Evolutionary conservation across 2,329 filamentous ascomycete species (phyloP), one percentile per base, ranked within the genome.

Genomic region (Calonectria crousiana): DNA sequence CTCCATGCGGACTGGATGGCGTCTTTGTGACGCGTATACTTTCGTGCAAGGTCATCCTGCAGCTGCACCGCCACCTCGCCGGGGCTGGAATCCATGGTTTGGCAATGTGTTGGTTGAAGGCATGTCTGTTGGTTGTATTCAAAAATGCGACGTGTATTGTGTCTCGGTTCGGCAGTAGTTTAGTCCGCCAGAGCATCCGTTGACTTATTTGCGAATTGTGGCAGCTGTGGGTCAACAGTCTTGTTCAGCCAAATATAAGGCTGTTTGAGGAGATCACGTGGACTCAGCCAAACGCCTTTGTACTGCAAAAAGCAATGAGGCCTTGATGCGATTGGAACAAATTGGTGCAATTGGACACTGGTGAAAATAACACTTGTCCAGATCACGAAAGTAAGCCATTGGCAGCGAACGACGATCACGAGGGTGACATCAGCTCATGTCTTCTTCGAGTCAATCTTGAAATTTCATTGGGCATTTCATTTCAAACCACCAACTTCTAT

Each of bases 1-100:
- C 80, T 82, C 87, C 87, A 89, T n/a, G 84, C 76, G 2, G 78
- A 53, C 67, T 85, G 79, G n/a, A 88, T 71, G 2, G 75, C 79
- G n/a, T 80, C 4, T 1, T 78, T 83, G 71, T 88, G 84, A 1
- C 73, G 77, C 32, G 76, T 75, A 74, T 86, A 88, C 72, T 85
- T 88, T 0, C 81, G 81, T 13, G 72, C 76, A 4, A 88, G 85
- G 66, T 88, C 86, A 26, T 52, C 68, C 5, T 86, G 83, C 0
- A 87, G 80, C 10, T 85, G 23, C 14, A 62, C 23, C 3, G 36
- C 34, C 10, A 20, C 23, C 6, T 34, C n/a, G 10, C 56, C 56
- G 0, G 26, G n/a, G 13, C 9, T 20, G 23, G n/a, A 23, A 28
- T 28, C 56, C 56, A 62, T 62, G 23, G 34, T 13, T 28, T 34